Percentiles rank a stretch among this genome's conserved stretches.
Evolutionary conservation across 257 asterid species (phyloP).

Genomic region (Primulina huaijiensis): DNA sequence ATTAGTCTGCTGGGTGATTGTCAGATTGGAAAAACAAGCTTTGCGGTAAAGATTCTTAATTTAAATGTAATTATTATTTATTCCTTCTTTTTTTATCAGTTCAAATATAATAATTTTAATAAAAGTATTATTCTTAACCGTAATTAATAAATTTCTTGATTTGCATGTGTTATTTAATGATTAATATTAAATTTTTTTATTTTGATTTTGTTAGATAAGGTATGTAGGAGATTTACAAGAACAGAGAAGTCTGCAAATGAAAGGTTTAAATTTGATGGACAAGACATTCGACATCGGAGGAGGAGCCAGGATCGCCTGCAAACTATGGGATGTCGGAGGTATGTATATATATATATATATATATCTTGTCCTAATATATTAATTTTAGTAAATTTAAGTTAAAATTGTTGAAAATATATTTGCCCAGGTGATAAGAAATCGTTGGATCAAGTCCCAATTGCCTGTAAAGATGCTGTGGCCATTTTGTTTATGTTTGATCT

Average conservation of each 20-base stretch:
- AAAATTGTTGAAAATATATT: neutral
- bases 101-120: too few species aligned
- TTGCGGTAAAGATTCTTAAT: slow-evolving; percentile 45
- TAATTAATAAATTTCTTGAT: too few species aligned
- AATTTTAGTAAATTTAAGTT: neutral
- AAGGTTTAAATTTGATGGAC: slow-evolving; percentile 74
- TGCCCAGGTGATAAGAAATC: slow-evolving; percentile 60
- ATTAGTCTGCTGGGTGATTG: slow-evolving; percentile 86
- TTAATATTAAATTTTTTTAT: too few species aligned
- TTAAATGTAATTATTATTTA: neutral
- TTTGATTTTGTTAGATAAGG: slow-evolving; percentile 43
- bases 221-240: slow-evolving; percentile 82
- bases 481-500: slow-evolving; percentile 90
- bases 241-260: slow-evolving; percentile 61
- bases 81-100: neutral
- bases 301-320: slow-evolving; percentile 80
- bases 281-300: slow-evolving; percentile 47
- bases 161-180: neutral
- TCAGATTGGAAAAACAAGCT: slow-evolving; percentile 87
- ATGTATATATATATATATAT: neutral
- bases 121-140: neutral
- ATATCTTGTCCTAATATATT: too few species aligned
- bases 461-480: slow-evolving; percentile 92
- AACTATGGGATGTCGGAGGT: slow-evolving; percentile 97
- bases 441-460: slow-evolving; percentile 74